These are phyloP conservation scores for Elymus sibiricus DNA, from an alignment of 176 grass and related monocot genomes.

Conservation along the genomic window DNA sequence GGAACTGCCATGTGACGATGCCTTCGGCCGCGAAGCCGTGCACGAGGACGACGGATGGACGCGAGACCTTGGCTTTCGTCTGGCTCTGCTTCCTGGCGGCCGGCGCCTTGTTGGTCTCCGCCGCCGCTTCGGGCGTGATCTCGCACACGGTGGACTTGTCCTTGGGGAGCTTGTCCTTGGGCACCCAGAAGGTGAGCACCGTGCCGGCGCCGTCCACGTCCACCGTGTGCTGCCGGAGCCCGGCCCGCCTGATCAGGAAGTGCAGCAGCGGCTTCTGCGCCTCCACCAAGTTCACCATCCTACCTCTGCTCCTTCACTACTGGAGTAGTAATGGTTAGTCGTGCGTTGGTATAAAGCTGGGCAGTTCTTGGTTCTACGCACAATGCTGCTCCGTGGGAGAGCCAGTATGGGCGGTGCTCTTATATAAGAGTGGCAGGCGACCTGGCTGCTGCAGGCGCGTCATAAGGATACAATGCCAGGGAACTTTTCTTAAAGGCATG, in stretches of 20 bases:
- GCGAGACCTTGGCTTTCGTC: not conserved
- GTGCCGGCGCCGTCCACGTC: constrained; percentile 84
- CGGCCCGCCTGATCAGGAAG: constrained; percentile 48
- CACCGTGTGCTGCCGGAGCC: constrained; percentile 68
- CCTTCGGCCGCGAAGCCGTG: constrained; percentile 90
- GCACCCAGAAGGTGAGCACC: constrained; percentile 77
- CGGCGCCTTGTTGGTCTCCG: not conserved
- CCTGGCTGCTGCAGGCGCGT: not conserved
- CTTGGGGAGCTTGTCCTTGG: constrained; percentile 62
- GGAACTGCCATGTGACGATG: constrained; percentile 93
- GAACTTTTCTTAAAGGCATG: not conserved
- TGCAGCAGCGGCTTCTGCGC: constrained; percentile 79
- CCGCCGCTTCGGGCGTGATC: constrained; percentile 16
- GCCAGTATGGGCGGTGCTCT: not conserved
- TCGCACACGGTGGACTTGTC: constrained; percentile 27
- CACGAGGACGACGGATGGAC: constrained; percentile 57
- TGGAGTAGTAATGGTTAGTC: no score
- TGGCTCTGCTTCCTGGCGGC: not conserved
- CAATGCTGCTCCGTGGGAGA: not conserved
- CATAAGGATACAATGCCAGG: not conserved
- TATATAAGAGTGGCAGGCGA: constrained; percentile 30
- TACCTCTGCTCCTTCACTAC: no score
- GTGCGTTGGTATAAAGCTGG: no score
- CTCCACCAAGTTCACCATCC: constrained; percentile 88
- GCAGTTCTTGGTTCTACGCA: not conserved